phyloP scores from a whole-genome alignment of 1,139 yeast genomes.

The Sugiyamaella grinbergsii region DNA sequence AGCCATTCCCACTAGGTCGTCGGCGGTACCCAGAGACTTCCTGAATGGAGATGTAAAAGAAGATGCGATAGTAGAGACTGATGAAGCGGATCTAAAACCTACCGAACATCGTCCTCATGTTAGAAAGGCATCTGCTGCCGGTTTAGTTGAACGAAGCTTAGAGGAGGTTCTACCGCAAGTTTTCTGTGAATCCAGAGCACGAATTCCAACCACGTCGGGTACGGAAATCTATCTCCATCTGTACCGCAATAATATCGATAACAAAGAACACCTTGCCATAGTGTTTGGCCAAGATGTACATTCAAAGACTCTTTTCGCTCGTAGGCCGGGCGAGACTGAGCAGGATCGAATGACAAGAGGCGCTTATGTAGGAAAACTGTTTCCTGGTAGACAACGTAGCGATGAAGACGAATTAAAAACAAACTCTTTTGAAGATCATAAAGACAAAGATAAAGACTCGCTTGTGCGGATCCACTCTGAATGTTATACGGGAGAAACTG shows the following conservation, averaged over 20 bases:
- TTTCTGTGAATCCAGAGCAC: conserved; percentile 87
- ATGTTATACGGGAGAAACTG: conserved; percentile 98
- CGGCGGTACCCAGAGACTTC: neutral
- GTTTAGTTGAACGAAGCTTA: conserved; percentile 29
- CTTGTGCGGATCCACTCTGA: conserved; percentile 90
- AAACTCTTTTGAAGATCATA: neutral
- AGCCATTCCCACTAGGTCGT: neutral
- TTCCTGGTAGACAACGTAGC: conserved; percentile 67
- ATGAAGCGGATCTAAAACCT: conserved; percentile 1
- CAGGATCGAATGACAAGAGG: conserved; percentile 96
- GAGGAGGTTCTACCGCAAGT: conserved; percentile 61
- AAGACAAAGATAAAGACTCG: conserved; percentile 44
- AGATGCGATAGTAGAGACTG: neutral
- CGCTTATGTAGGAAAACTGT: conserved; percentile 85
- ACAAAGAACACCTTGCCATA: conserved; percentile 94
- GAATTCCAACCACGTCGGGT: conserved; percentile 91
- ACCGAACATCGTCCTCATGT: conserved; percentile 6
- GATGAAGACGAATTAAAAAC: conserved; percentile 18
- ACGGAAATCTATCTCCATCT: conserved; percentile 91
- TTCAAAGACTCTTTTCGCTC: conserved; percentile 67
- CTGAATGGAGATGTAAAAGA: neutral
- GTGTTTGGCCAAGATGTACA: conserved; percentile 93
- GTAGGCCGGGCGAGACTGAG: conserved; percentile 73
- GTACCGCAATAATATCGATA: conserved; percentile 81
- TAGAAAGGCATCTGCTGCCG: conserved; percentile 13